Evolutionary conservation across 2,329 filamentous ascomycete genomes (phyloP).

Genomic region (Ophiosphaerella korrae): DNA sequence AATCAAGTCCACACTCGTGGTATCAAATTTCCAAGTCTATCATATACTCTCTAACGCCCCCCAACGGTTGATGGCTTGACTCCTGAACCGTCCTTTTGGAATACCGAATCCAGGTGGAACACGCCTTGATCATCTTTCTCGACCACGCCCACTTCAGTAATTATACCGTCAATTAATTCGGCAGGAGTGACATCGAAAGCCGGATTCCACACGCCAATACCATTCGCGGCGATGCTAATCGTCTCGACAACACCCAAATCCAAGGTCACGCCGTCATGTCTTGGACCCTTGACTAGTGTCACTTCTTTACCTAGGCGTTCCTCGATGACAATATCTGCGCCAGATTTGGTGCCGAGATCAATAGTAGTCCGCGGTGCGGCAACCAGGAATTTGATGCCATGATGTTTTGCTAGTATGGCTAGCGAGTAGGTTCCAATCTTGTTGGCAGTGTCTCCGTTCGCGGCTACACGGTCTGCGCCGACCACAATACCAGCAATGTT

Average conservation of each 20-base stretch:
- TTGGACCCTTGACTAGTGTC: slow-evolving; percentile 80
- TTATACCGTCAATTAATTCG: slow-evolving; percentile 86
- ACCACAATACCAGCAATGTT: slow-evolving; percentile 88
- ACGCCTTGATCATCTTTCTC: slow-evolving; percentile 73
- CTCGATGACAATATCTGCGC: slow-evolving; percentile 85
- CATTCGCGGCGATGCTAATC: slow-evolving; percentile 77
- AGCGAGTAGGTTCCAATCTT: slow-evolving; percentile 96
- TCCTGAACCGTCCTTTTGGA: slow-evolving; percentile 34
- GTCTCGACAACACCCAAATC: slow-evolving; percentile 68
- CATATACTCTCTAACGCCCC: slow-evolving; percentile 13
- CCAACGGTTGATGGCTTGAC: slow-evolving; percentile 41
- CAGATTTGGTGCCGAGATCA: slow-evolving; percentile 78
- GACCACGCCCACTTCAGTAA: slow-evolving; percentile 88
- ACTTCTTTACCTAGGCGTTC: slow-evolving; percentile 82
- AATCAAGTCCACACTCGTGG: too few relatives aligned
- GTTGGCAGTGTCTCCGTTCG: slow-evolving; percentile 97
- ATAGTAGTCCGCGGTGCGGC: slow-evolving; percentile 95
- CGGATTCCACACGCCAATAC: slow-evolving; percentile 92
- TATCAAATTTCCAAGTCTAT: too few relatives aligned
- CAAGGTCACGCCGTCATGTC: slow-evolving; percentile 66
- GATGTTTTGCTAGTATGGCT: slow-evolving; percentile 85
- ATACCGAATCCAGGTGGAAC: slow-evolving; percentile 64
- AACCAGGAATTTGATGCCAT: slow-evolving; percentile 92
- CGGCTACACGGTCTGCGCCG: slow-evolving; percentile 90
- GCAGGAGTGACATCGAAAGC: slow-evolving; percentile 95